These are phyloP conservation scores for Mucor sp. DNA, from an alignment of 371 early-diverging fungal species.

Conservation along the genomic window DNA sequence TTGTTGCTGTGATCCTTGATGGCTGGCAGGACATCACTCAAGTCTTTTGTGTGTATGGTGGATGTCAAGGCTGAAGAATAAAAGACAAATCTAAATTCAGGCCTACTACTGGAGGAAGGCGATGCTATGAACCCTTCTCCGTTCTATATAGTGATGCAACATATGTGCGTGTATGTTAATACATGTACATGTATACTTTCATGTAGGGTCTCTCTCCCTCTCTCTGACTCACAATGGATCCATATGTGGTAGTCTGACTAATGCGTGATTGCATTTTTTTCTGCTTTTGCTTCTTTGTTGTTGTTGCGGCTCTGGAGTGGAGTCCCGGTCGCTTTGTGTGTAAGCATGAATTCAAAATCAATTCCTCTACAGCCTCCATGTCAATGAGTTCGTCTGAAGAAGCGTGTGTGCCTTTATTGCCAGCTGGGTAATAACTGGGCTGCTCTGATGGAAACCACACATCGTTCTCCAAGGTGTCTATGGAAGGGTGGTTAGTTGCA, in stretches of 20 bases:
- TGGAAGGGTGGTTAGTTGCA: neutral
- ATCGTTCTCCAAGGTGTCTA: slow-evolving; percentile 7
- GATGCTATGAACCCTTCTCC: neutral
- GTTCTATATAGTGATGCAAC: neutral
- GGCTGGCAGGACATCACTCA: slow-evolving; percentile 19
- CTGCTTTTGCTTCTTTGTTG: neutral
- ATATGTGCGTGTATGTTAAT: neutral
- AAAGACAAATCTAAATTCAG: slow-evolving; percentile 6
- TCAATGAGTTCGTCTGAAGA: neutral
- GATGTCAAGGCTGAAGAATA: slow-evolving; percentile 6
- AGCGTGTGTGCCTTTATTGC: neutral
- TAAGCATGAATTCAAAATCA: neutral
- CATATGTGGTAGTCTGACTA: neutral
- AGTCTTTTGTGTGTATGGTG: slow-evolving; percentile 7
- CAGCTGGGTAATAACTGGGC: neutral
- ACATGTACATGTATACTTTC: neutral
- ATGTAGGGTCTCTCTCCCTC: neutral
- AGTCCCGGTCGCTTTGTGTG: neutral
- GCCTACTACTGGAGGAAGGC: neutral
- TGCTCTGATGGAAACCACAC: slow-evolving; percentile 10
- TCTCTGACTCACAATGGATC: neutral
- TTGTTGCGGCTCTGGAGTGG: too few relatives aligned
- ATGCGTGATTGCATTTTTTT: slow-evolving; percentile 1
- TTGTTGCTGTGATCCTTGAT: slow-evolving; percentile 17
- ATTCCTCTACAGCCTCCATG: neutral